Percentiles rank a stretch among this genome's conserved stretches.
Conservation (phyloP, 73 alveolate genomes). For the Uronychia setigera region DNA sequence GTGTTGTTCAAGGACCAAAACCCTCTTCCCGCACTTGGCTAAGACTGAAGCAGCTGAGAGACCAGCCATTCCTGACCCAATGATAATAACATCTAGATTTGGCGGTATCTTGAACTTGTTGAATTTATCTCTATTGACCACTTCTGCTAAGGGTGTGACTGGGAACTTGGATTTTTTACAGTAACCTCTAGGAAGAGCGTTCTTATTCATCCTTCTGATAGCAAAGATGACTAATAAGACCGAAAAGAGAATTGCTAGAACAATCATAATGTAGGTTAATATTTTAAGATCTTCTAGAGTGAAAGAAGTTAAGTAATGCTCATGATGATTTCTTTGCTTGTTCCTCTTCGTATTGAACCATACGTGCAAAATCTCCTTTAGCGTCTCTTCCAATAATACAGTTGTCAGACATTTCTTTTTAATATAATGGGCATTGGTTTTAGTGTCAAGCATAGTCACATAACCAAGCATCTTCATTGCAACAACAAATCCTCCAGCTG, state of each 20-base stretch:
- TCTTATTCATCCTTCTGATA: not conserved
- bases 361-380: too few relatives aligned
- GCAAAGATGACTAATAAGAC: not conserved
- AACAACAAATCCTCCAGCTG: not conserved
- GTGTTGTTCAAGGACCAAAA: slow-evolving; percentile 47
- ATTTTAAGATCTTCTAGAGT: too few relatives aligned
- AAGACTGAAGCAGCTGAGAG: slow-evolving; percentile 47
- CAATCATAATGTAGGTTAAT: too few relatives aligned
- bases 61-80: slow-evolving; percentile 54
- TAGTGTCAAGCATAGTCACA: too few relatives aligned
- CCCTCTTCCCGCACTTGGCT: slow-evolving; percentile 51
- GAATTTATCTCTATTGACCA: not conserved
- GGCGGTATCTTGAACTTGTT: not conserved
- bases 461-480: slow-evolving; percentile 3
- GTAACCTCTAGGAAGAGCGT: not conserved
- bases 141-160: not conserved
- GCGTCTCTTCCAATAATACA: too few relatives aligned
- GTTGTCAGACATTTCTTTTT: too few relatives aligned
- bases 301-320: too few relatives aligned
- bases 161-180: not conserved
- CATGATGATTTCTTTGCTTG: too few relatives aligned
- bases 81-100: slow-evolving; percentile 39
- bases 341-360: too few relatives aligned
- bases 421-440: too few relatives aligned
- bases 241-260: too few relatives aligned